Evolutionary conservation across 192 early-diverging fungal genomes (phyloP), one percentile per base, ranked within the genome.

Genomic region (Dimargaris xerosporica): DNA sequence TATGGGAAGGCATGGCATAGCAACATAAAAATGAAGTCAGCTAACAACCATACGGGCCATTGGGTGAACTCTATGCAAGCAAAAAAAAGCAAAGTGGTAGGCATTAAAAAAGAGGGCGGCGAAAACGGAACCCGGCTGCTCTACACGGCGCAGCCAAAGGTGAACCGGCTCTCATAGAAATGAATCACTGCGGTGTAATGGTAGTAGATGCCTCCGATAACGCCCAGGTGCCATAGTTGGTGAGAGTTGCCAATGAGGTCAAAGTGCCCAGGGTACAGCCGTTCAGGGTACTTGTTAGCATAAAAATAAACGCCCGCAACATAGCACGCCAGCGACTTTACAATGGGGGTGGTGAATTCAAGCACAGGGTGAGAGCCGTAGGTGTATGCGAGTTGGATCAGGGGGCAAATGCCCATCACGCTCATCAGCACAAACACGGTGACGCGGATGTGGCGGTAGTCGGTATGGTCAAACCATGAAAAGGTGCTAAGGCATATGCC

Each of bases 191-290:
- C 82, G 58, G 66, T 66, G 61, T 83, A 83, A 65, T 83, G 82
- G 54, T 76, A 78, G 54, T 74, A 83, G 51, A 83, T 83, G 10
- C 82, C 82, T 3, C 76, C 69, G 26, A 79, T 78, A 21, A 84
- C 82, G 66, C 72, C 76, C 19, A 80, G 68, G 61, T 84, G 82
- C 82, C 82, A 84, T 46, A 80, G 62, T 30, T 79, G 77, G 68
- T 84, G 82, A 51, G 77, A 79, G 46, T 78, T 75, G 42, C 82
- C 82, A 62, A 71, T 69, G 41, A 66, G 64, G 62, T 84, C 82
- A 73, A 82, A 82, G 47, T 68, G 46, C 11, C 82, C 82, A 5
- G 82, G 82, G 43, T 69, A 82, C 55, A 74, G 73, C 54, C 76
- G 76, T 65, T 84, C 82, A 28, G 82, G 82, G 54, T 77, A 82